Base-by-base conservation (phyloP, 495 filamentous ascomycete species). In the Venustampulla echinocandica region DNA sequence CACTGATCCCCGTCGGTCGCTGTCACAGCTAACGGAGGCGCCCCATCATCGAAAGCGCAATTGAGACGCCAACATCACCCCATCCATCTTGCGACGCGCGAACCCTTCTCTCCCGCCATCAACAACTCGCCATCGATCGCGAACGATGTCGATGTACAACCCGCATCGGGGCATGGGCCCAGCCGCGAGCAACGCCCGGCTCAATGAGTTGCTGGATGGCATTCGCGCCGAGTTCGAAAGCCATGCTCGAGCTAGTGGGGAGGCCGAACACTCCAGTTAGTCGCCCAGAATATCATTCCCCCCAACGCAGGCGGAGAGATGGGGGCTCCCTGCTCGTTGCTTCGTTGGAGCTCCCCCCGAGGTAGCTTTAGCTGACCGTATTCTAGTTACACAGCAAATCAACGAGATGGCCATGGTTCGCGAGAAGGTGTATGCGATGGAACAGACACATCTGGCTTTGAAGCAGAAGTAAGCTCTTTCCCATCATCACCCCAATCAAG, bases 341-440 rank as follows among this genome's bases (percentile, higher is more conserved):
- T n/a, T n/a, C n/a, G n/a, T n/a, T n/a, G n/a, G n/a, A n/a, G n/a
- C n/a, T n/a, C n/a, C n/a, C n/a, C n/a, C 35, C 13, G 9, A 14
- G 13, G 7, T 24, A 35, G 42, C 47, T 27, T 20, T 45, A 45
- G 20, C 47, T 54, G 9, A 54, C 45, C 52, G 56, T 48, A 40
- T 7, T 48, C 44, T 57, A 97, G 90, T 96, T 55, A 78, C 83
- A 34, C 72, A 76, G 23, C 92, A 97, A 60, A 79, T 94, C 46
- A 76, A 90, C 41, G 92, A 98, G 63, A 89, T 97, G 76, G 84
- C 94, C 53, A 72, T 93, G 61, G 85, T 98, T 37, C 78, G 89
- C 43, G 80, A 88, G 61, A 93, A 90, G 61, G 85, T 98, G 42
- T 95, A 83, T 58, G 75, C 84, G 49, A 75, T 98, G 54, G 90